Percentiles rank a stretch among this genome's conserved stretches.
Conservation (phyloP, 2,329 filamentous ascomycete species). For the Colletotrichum lindemuthianum region DNA sequence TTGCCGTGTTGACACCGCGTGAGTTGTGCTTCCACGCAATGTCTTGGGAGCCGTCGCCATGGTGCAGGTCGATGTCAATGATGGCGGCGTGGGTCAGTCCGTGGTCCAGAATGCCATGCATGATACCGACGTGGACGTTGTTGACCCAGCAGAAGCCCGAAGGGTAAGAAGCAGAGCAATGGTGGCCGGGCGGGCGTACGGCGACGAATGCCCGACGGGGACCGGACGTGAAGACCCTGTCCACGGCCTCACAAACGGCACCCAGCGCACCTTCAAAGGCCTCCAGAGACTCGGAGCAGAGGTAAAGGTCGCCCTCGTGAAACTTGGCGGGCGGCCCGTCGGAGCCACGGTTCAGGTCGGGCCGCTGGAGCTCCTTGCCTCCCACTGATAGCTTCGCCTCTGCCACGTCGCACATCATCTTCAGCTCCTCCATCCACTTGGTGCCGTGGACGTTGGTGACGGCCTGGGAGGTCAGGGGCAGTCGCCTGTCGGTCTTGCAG, state of each 20-base stretch:
- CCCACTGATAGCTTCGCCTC: slow-evolving; percentile 80
- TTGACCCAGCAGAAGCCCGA: slow-evolving; percentile 99
- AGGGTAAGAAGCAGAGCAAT: slow-evolving; percentile 88
- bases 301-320: slow-evolving; percentile 90
- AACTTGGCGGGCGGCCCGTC: slow-evolving; percentile 65
- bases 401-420: slow-evolving; percentile 83
- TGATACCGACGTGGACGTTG: slow-evolving; percentile 96
- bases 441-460: slow-evolving; percentile 92
- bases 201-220: slow-evolving; percentile 88
- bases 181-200: slow-evolving; percentile 92
- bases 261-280: slow-evolving; percentile 93
- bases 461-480: slow-evolving; percentile 77
- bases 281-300: slow-evolving; percentile 85
- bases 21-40: slow-evolving; percentile 93
- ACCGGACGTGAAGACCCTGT: slow-evolving; percentile 76
- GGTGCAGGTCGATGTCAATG: slow-evolving; percentile 90
- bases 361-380: slow-evolving; percentile 80
- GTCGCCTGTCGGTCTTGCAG: slow-evolving; percentile 76
- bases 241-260: slow-evolving; percentile 92
- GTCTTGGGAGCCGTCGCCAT: slow-evolving; percentile 94
- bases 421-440: slow-evolving; percentile 94
- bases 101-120: slow-evolving; percentile 85
- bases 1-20: slow-evolving; percentile 69
- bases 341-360: slow-evolving; percentile 65
- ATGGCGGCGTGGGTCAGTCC: slow-evolving; percentile 94